Conservation (phyloP, 352 stramenopile species). For the Pythium myriotylum region DNA sequence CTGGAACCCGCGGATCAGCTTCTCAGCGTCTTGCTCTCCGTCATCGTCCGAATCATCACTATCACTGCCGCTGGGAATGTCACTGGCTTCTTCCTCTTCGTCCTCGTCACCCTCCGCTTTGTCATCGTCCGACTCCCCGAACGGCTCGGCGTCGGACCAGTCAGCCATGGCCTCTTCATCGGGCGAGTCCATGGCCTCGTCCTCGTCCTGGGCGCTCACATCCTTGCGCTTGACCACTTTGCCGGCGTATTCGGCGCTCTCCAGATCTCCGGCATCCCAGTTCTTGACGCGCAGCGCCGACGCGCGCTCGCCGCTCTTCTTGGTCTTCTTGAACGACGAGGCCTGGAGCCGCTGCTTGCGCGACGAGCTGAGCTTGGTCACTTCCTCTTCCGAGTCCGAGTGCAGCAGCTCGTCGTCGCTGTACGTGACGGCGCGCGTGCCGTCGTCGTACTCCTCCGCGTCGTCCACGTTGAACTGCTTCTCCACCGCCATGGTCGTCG, state of each 20-base stretch:
- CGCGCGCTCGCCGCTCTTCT: conserved; percentile 39
- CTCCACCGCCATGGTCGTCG: conserved; percentile 43
- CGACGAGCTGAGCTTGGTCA: conserved; percentile 41
- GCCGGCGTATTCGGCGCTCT: conserved; percentile 65
- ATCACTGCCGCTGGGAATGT: conserved; percentile 37
- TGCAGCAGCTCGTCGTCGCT: conserved; percentile 25
- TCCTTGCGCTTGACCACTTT: conserved; percentile 81
- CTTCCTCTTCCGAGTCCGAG: conserved; percentile 36
- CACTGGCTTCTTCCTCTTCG: conserved; percentile 26
- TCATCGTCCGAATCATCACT: conserved; percentile 42
- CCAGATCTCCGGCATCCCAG: conserved; percentile 58
- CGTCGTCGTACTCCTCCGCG: conserved; percentile 83
- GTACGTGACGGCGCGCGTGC: conserved; percentile 63
- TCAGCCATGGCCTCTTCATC: conserved; percentile 76
- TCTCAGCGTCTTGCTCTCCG: conserved; percentile 64
- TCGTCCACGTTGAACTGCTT: conserved; percentile 80
- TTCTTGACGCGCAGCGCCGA: conserved; percentile 79
- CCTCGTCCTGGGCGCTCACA: conserved; percentile 36
- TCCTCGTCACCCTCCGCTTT: conserved; percentile 40
- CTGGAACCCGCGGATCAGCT: conserved; percentile 76
- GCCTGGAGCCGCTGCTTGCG: conserved; percentile 63
- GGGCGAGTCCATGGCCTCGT: conserved; percentile 44
- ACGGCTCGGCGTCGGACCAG: conserved; percentile 85
- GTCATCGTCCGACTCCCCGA: conserved; percentile 63
- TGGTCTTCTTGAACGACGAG: conserved; percentile 28